These are phyloP conservation scores for Umbilicaria muhlenbergii DNA, from an alignment of 495 filamentous ascomycete species.

Conservation along the genomic window DNA sequence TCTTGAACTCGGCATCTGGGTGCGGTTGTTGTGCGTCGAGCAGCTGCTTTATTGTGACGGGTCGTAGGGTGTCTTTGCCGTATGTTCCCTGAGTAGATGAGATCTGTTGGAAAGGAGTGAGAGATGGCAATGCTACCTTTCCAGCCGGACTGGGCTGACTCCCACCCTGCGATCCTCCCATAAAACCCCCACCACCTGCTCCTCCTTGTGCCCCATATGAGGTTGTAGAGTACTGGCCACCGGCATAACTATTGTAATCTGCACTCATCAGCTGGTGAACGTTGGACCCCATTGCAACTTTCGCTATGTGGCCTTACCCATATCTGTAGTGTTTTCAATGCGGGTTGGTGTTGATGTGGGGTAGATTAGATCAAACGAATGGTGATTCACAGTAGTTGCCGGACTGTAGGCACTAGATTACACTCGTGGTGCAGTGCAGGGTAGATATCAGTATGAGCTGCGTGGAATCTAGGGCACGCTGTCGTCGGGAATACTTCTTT, in stretches of 20 bases:
- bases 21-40: slow-evolving; percentile 61
- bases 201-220: slow-evolving; percentile 45
- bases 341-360: no score
- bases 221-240: slow-evolving; percentile 33
- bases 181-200: slow-evolving; percentile 51
- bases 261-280: background rate
- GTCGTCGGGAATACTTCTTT: no score
- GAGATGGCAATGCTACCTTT: slow-evolving; percentile 17
- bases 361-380: no score
- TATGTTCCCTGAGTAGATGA: slow-evolving; percentile 31
- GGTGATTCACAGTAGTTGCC: no score
- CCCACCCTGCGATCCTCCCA: slow-evolving; percentile 32
- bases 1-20: slow-evolving; percentile 56
- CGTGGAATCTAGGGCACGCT: no score
- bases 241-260: slow-evolving; percentile 11
- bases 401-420: no score
- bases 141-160: slow-evolving; percentile 30
- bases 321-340: no score
- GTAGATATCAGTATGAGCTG: no score
- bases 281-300: no score
- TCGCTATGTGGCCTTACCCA: no score
- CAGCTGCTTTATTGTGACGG: slow-evolving; percentile 89
- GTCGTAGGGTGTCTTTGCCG: slow-evolving; percentile 60
- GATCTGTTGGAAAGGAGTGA: background rate
- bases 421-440: no score